These are phyloP conservation scores for Niebla homalea DNA, from an alignment of 495 filamentous ascomycete genomes.

Conservation along the genomic window DNA sequence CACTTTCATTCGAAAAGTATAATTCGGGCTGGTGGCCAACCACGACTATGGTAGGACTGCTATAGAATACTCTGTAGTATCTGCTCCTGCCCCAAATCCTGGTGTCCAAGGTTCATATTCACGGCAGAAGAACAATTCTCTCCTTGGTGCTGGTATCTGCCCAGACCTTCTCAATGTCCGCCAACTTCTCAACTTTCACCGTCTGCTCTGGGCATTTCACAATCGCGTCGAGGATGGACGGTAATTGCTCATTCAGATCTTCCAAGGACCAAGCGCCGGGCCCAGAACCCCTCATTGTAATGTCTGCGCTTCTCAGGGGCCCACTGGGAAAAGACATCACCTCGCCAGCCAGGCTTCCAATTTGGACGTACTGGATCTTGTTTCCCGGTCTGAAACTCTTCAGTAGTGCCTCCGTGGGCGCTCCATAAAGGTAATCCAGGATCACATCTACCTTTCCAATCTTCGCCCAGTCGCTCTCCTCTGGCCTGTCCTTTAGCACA, in stretches of 20 bases:
- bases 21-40: too few species aligned
- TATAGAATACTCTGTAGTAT: too few species aligned
- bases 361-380: slow-evolving; percentile 4
- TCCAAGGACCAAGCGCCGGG: not conserved
- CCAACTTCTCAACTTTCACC: slow-evolving; percentile 1
- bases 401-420: not conserved
- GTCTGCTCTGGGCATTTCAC: not conserved
- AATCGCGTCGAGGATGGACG: not conserved
- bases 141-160: not conserved
- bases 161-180: not conserved
- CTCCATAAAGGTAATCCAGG: slow-evolving; percentile 4
- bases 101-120: not conserved
- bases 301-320: not conserved
- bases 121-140: slow-evolving; percentile 1
- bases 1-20: too few species aligned
- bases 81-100: too few species aligned
- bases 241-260: not conserved
- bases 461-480: slow-evolving; percentile 1
- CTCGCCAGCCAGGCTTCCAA: slow-evolving; percentile 1
- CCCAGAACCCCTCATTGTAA: not conserved
- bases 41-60: too few species aligned
- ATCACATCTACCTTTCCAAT: slow-evolving; percentile 1
- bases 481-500: not conserved
- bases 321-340: slow-evolving; percentile 1
- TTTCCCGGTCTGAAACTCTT: not conserved